These are phyloP conservation scores for Ochromonas danica DNA, from an alignment of 108 stramenopile species.

Conservation along the genomic window DNA sequence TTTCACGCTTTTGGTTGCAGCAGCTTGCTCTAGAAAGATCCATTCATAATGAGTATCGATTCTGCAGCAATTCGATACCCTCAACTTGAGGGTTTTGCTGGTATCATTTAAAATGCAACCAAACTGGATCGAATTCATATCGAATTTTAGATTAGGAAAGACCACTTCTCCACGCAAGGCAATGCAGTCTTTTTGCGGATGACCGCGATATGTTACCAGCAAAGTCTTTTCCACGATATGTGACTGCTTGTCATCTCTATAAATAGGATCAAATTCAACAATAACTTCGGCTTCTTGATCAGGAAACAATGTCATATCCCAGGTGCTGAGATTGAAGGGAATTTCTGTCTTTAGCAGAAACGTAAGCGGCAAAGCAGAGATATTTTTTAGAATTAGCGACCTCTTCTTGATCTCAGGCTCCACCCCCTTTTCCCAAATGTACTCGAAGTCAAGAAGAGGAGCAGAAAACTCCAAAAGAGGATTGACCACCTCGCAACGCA, in stretches of 20 bases:
- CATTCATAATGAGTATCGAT: conserved; percentile 52
- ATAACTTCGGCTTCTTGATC: conserved; percentile 40
- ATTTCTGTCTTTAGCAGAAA: conserved; percentile 49
- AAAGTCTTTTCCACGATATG: conserved; percentile 48
- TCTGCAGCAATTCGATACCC: conserved; percentile 54
- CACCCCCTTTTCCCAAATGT: conserved; percentile 53
- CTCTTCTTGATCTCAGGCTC: conserved; percentile 34
- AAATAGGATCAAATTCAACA: conserved; percentile 60
- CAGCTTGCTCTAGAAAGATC: conserved; percentile 57
- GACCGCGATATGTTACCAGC: conserved; percentile 47
- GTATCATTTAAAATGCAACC: conserved; percentile 69
- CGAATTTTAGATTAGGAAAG: conserved; percentile 66
- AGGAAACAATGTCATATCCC: conserved; percentile 55
- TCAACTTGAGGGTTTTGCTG: conserved; percentile 52
- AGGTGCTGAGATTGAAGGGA: conserved; percentile 56
- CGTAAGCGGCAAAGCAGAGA: conserved; percentile 47
- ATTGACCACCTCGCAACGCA: conserved; percentile 56
- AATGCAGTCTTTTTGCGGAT: conserved; percentile 57
- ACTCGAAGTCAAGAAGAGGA: conserved; percentile 46
- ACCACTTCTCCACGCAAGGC: conserved; percentile 53
- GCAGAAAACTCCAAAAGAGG: conserved; percentile 56
- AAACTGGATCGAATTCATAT: conserved; percentile 51
- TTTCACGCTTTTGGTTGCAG: neutral
- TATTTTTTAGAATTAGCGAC: conserved; percentile 54
- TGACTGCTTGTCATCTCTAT: conserved; percentile 55